Conservation (phyloP, 331 rosid genomes). For the Dryas integrifolia region DNA sequence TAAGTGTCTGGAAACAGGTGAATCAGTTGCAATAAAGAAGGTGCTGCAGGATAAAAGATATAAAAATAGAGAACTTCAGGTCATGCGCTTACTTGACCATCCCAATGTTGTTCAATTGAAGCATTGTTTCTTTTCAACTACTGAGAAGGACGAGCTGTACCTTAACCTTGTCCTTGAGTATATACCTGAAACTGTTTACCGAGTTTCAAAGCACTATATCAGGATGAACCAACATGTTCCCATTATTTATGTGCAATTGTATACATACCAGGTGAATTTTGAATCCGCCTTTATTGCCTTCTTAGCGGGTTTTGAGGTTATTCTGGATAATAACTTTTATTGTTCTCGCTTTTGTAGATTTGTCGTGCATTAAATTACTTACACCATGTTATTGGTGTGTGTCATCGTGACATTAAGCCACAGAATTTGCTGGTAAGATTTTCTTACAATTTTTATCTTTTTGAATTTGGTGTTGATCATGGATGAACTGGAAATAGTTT, state of each 20-base stretch:
- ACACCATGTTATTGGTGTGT: constrained; percentile 74
- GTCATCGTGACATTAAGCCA: constrained; percentile 95
- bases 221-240: constrained; percentile 68
- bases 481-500: background rate
- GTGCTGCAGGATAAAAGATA: constrained; percentile 92
- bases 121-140: constrained; percentile 88
- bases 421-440: constrained; percentile 81
- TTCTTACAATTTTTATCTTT: constrained; percentile 2
- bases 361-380: constrained; percentile 79
- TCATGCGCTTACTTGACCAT: constrained; percentile 78
- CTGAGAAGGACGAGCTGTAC: constrained; percentile 80
- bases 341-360: constrained; percentile 53
- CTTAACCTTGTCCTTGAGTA: constrained; percentile 88
- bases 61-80: constrained; percentile 85
- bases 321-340: constrained; percentile 5
- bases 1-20: constrained; percentile 81
- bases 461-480: background rate
- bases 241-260: constrained; percentile 61
- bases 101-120: constrained; percentile 64
- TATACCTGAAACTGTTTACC: constrained; percentile 75
- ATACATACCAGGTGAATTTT: constrained; percentile 67
- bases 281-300: constrained; percentile 12
- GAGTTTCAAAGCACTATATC: constrained; percentile 64
- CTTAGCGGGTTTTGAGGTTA: background rate
- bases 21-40: constrained; percentile 82